Evolutionary conservation across 805 yeast genomes (phyloP), one percentile per base, ranked within the genome.

Genomic region (Sugiyamaella qingdaonensis): DNA sequence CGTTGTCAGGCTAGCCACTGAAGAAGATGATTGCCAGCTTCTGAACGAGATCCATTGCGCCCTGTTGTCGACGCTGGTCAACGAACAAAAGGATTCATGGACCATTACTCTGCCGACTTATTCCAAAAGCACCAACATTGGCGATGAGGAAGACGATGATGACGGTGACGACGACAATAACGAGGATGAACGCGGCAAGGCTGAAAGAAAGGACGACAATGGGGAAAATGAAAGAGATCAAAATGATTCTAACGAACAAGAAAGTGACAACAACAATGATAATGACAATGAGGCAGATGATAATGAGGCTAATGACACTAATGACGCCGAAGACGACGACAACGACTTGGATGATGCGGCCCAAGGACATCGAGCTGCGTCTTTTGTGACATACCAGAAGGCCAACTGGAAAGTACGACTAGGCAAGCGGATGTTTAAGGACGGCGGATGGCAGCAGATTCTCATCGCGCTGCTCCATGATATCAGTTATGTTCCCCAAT

Each of bases 391-490:
- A 3, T 62, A 55, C 46, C 61, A 61, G 39, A 70, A 51, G 19
- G 57, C 53, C 35, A 64, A 54, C 11, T 94, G 98, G 97, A 80
- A 82, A 54, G 95, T 86, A 31, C 74, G 95, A 39, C 73, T 92
- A 16, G 78, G 83, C 11, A 83, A 80, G 52, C 80, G 96, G 51
- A 79, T 79, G 57, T 94, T 87, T 67, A 81, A 78, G 61, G 90
- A 88, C 61, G 95, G 96, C 2, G 82, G 81, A 51, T 92, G 97
- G 97, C 85, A 88, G 61, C 76, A 85, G 39, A 78, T 86, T 42
- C 67, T 91, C 42, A 66, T 90, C 47, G 96, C 96, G 32, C 73
- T 90, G 2, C 74, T 91, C 41, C 80, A 82, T 18, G 73, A 76
- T 47, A 80, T 81, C 13, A 81, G 81, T 45, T 76, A 82, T 58